A percentile compares a stretch with the other conserved stretches of the same genome.
These are phyloP conservation scores for Penicillium sp. DNA, from an alignment of 2,329 filamentous ascomycete genomes.

Conservation along the genomic window DNA sequence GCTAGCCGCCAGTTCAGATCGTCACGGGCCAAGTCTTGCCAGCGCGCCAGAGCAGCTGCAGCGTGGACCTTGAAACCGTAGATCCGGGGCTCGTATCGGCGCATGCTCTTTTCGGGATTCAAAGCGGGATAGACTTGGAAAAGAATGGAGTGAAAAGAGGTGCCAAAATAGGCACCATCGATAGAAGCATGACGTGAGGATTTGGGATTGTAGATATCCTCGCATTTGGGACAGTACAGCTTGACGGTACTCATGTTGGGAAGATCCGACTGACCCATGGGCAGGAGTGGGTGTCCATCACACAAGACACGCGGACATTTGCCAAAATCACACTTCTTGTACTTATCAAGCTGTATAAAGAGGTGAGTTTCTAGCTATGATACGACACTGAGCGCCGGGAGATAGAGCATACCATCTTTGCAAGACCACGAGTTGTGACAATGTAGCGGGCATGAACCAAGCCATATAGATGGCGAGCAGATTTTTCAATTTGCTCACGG, in stretches of 20 bases:
- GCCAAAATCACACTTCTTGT: slow-evolving; percentile 96
- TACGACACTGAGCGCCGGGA: neutral
- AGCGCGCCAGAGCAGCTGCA: slow-evolving; percentile 78
- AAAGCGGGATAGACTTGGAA: slow-evolving; percentile 96
- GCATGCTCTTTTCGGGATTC: slow-evolving; percentile 77
- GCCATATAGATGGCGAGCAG: slow-evolving; percentile 89
- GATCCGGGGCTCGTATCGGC: slow-evolving; percentile 83
- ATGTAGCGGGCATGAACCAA: slow-evolving; percentile 96
- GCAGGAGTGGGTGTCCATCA: slow-evolving; percentile 85
- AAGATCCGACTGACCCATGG: slow-evolving; percentile 89
- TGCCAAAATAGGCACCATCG: slow-evolving; percentile 96
- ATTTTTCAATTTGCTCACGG: slow-evolving; percentile 97
- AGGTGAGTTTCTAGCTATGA: slow-evolving; percentile 6
- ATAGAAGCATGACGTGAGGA: slow-evolving; percentile 92
- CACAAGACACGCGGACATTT: slow-evolving; percentile 97
- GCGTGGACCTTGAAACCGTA: slow-evolving; percentile 97
- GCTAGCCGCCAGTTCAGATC: slow-evolving; percentile 77
- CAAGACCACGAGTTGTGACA: slow-evolving; percentile 86
- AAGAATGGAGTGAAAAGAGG: slow-evolving; percentile 97
- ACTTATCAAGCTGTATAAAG: slow-evolving; percentile 79
- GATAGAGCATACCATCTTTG: slow-evolving; percentile 76
- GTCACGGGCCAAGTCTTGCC: slow-evolving; percentile 80
- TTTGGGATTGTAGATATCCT: slow-evolving; percentile 98
- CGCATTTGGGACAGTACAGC: slow-evolving; percentile 94
- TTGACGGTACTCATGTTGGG: slow-evolving; percentile 88